These are phyloP conservation scores for Acanthamoeba lenticulata DNA, from an alignment of 208 protist species.

Conservation along the genomic window DNA sequence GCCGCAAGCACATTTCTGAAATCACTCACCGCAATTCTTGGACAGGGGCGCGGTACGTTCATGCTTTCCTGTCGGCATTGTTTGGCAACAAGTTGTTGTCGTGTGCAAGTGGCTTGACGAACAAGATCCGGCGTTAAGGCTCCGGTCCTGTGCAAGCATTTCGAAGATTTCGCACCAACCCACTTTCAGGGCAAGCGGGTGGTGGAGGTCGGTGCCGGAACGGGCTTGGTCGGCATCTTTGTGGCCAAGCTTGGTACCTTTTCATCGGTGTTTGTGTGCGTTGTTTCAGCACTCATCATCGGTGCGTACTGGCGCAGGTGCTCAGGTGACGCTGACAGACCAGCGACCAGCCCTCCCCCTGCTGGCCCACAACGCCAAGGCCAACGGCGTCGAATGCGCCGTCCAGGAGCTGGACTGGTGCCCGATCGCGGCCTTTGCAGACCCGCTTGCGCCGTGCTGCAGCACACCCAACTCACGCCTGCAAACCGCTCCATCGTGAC, in stretches of 20 bases:
- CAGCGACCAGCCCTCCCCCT: neutral
- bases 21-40: neutral
- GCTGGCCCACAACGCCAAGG: slow-evolving; percentile 30
- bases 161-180: neutral
- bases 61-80: neutral
- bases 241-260: neutral
- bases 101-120: neutral
- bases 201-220: slow-evolving; percentile 1
- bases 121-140: neutral
- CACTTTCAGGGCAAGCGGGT: slow-evolving; percentile 9
- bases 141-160: slow-evolving; percentile 12
- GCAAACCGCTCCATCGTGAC: too few species aligned
- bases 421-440: too few species aligned
- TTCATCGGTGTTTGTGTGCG: too few species aligned
- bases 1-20: neutral
- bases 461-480: neutral
- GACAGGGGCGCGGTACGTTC: slow-evolving; percentile 24
- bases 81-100: too few species aligned
- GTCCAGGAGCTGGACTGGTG: slow-evolving; percentile 28
- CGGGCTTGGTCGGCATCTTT: slow-evolving; percentile 21
- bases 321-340: slow-evolving; percentile 51
- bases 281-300: too few species aligned
- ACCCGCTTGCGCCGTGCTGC: neutral
- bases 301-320: neutral
- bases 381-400: slow-evolving; percentile 29